Evolutionary conservation across 768 basidiomycete species (phyloP).

Genomic region (Cystofilobasidium capitatum): DNA sequence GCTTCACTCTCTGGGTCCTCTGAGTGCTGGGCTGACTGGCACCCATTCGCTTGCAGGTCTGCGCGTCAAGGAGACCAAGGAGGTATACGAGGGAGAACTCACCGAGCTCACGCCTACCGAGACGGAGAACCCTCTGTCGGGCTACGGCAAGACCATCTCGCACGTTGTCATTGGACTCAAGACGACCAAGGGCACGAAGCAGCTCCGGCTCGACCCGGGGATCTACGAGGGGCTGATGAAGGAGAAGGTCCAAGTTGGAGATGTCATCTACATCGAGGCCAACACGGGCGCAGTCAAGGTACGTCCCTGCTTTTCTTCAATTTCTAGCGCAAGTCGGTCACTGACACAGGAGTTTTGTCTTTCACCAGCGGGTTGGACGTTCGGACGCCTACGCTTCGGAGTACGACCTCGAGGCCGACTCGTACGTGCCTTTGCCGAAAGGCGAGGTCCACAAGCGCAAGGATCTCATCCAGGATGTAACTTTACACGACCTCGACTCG

Average conservation of each 20-base stretch:
- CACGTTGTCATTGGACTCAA: conserved; percentile 94
- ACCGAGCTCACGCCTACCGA: conserved; percentile 94
- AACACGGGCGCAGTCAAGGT: conserved; percentile 94
- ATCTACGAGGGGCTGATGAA: conserved; percentile 97
- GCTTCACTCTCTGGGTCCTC: conserved; percentile 47
- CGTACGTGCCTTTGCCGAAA: conserved; percentile 93
- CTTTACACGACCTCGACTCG: conserved; percentile 86
- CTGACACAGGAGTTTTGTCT: conserved; percentile 8
- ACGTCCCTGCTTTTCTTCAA: conserved; percentile 22
- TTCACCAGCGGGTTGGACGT: conserved; percentile 71
- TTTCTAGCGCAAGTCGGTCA: neutral
- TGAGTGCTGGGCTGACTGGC: conserved; percentile 87
- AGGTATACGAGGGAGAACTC: conserved; percentile 96
- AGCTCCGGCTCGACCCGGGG: conserved; percentile 81
- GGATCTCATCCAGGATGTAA: conserved; percentile 90
- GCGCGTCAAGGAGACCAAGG: conserved; percentile 97
- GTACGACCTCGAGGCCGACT: conserved; percentile 95
- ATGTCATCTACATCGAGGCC: conserved; percentile 90
- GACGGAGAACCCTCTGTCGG: conserved; percentile 90
- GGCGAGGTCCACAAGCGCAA: conserved; percentile 94
- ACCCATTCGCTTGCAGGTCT: conserved; percentile 51
- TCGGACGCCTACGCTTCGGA: conserved; percentile 96
- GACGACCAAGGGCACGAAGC: conserved; percentile 87
- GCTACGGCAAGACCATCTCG: conserved; percentile 97
- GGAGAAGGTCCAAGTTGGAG: conserved; percentile 91